Evolutionary conservation across 768 basidiomycete genomes (phyloP), one percentile per base, ranked within the genome.

Genomic region (Mycena latifolia): DNA sequence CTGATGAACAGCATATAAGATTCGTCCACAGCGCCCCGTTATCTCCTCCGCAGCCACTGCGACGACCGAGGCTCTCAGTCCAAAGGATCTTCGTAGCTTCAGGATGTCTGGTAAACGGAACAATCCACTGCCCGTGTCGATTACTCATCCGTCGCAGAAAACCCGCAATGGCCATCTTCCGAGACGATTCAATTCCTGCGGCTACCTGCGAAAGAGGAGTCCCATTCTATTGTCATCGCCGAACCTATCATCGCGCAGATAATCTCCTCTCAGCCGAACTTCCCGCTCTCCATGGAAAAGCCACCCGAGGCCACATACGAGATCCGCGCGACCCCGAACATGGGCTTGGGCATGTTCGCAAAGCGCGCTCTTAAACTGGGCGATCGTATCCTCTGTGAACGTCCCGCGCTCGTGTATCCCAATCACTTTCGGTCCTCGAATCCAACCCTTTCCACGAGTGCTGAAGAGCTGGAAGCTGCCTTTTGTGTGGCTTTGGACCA

Each of bases 281-380:
- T 57, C 29, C 55, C 55, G 9, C 55, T 57, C n/a, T 11, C 29
- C 20, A 2, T 57, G 55, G n/a, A 46, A 57, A 47, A 31, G 8
- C 29, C 43, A 10, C 12, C 5, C 39, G 55, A 57, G 33, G 20
- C 55, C 28, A 57, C 55, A 3, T 57, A 57, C 45, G 45, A 57
- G n/a, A 57, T 57, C 37, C 45, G 45, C 12, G 28, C 41, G n/a
- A 47, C 55, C n/a, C 3, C 5, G 9, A 47, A 57, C 22, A 57
- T 47, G 55, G 63, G 69, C 24, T 35, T 68, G 24, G 69, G 69
- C 18, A 55, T 68, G 33, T 68, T 71, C 35, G 51, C 69, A 9
- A 65, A 48, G 22, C 63, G 58, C 9, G 41, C 28, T 4, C 45
- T 68, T 45, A 52, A 50, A 43, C 37, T 55, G 15, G 69, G 67